Conservation (phyloP, 2,329 filamentous ascomycete species). For the Aspergillus flavus region DNA sequence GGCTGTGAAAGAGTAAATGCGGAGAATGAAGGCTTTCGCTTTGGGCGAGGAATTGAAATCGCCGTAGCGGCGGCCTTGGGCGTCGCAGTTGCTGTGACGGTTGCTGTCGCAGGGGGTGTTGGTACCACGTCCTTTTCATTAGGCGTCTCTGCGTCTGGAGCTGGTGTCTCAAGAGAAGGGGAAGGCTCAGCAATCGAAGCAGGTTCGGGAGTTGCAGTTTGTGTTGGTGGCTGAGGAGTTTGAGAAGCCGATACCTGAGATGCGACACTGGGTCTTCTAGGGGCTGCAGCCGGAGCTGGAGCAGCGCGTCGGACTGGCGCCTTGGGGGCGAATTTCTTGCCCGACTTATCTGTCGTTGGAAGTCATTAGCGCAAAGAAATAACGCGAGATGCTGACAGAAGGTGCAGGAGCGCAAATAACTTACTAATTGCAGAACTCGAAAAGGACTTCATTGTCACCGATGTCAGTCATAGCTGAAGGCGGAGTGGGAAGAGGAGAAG, state of each 20-base stretch:
- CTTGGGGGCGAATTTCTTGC: conserved; percentile 78
- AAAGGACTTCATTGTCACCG: conserved; percentile 48
- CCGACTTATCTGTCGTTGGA: conserved; percentile 58
- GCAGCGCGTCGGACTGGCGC: conserved; percentile 60
- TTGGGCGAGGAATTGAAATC: conserved; percentile 32
- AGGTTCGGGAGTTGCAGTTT: conserved; percentile 21
- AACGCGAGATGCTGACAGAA: neutral
- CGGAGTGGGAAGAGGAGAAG: neutral
- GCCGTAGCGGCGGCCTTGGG: conserved; percentile 11
- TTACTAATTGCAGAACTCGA: conserved; percentile 59
- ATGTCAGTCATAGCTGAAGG: conserved; percentile 26
- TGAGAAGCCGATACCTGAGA: conserved; percentile 35
- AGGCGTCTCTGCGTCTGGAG: conserved; percentile 18
- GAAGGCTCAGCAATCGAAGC: conserved; percentile 15
- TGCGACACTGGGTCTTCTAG: conserved; percentile 43
- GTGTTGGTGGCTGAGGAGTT: conserved; percentile 26
- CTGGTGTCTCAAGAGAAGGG: conserved; percentile 22
- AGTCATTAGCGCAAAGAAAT: conserved; percentile 12
- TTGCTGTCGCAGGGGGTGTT: conserved; percentile 19
- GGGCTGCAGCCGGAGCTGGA: conserved; percentile 39
- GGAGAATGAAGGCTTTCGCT: conserved; percentile 30
- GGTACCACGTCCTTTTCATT: conserved; percentile 5
- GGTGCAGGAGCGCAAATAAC: conserved; percentile 18
- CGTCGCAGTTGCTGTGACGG: neutral
- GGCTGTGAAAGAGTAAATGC: conserved; percentile 22